These are phyloP conservation scores for Ophiostoma ips DNA, from an alignment of 2,329 filamentous ascomycete genomes.

Conservation along the genomic window DNA sequence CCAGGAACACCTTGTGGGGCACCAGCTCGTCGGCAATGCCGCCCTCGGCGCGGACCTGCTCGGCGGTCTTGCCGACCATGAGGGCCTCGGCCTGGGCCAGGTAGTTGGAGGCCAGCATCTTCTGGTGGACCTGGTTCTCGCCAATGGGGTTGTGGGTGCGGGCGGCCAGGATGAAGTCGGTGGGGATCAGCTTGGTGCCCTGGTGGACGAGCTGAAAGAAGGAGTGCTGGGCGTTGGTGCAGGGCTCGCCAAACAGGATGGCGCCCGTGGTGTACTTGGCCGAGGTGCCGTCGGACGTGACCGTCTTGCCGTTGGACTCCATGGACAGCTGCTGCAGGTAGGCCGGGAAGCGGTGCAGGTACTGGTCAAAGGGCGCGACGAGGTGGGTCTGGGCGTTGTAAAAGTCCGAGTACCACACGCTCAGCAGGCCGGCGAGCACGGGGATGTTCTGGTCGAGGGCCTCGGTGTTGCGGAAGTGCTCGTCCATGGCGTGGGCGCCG, in stretches of 20 bases:
- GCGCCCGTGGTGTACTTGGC: conserved; percentile 97
- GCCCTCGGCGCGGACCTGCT: conserved; percentile 64
- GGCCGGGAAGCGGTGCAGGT: conserved; percentile 95
- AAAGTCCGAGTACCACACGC: conserved; percentile 98
- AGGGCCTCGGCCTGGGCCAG: conserved; percentile 79
- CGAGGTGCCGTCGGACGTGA: conserved; percentile 74
- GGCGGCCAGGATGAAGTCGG: conserved; percentile 93
- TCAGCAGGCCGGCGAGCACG: conserved; percentile 77
- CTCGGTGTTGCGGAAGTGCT: conserved; percentile 72
- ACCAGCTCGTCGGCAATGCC: conserved; percentile 56
- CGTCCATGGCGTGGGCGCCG: conserved; percentile 94
- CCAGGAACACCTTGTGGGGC: conserved; percentile 98
- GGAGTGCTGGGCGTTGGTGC: conserved; percentile 98
- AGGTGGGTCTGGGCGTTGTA: conserved; percentile 97
- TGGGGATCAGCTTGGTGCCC: conserved; percentile 95
- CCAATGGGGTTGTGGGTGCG: conserved; percentile 94
- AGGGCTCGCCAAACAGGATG: conserved; percentile 94
- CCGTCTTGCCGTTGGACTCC: conserved; percentile 98
- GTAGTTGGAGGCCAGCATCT: conserved; percentile 88
- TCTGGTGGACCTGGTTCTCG: conserved; percentile 80
- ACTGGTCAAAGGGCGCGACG: conserved; percentile 98
- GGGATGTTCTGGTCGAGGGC: conserved; percentile 92
- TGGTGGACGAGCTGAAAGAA: conserved; percentile 99
- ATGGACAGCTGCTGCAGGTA: conserved; percentile 98
- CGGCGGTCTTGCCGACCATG: conserved; percentile 79